Percentiles rank a stretch among this genome's conserved stretches.
phyloP scores from a whole-genome alignment of 2,329 filamentous ascomycete genomes.

The Sclerotinia nivalis region DNA sequence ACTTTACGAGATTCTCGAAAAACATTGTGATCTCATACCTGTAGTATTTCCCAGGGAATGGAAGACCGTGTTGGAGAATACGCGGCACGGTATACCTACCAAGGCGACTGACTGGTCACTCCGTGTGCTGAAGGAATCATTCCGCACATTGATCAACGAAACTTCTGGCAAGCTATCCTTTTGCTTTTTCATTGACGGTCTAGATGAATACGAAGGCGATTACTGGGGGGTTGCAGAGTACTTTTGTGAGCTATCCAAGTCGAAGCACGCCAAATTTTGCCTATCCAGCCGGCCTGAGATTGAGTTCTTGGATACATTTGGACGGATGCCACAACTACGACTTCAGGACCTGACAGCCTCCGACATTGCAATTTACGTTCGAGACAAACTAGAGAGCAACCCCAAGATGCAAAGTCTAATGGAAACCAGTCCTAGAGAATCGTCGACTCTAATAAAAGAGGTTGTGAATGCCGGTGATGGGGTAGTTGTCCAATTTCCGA shows the following conservation, averaged over 20 bases:
- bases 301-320: neutral
- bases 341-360: neutral
- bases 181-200: conserved; percentile 16
- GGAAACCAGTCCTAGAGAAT: neutral
- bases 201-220: conserved; percentile 11
- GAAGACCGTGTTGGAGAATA: neutral
- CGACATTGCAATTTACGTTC: neutral
- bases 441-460: neutral
- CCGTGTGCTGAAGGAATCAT: neutral
- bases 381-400: neutral
- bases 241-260: neutral
- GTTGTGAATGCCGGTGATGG: neutral
- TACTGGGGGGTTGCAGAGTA: neutral
- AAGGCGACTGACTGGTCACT: neutral
- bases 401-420: neutral
- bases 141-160: neutral
- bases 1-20: neutral
- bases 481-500: neutral
- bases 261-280: neutral
- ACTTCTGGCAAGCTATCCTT: neutral
- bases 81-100: neutral
- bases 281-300: neutral
- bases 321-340: neutral
- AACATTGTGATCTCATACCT: neutral
- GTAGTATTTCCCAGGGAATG: neutral